These are phyloP conservation scores for Chytriomyces sp. DNA, from an alignment of 192 early-diverging fungal genomes.

Conservation along the genomic window DNA sequence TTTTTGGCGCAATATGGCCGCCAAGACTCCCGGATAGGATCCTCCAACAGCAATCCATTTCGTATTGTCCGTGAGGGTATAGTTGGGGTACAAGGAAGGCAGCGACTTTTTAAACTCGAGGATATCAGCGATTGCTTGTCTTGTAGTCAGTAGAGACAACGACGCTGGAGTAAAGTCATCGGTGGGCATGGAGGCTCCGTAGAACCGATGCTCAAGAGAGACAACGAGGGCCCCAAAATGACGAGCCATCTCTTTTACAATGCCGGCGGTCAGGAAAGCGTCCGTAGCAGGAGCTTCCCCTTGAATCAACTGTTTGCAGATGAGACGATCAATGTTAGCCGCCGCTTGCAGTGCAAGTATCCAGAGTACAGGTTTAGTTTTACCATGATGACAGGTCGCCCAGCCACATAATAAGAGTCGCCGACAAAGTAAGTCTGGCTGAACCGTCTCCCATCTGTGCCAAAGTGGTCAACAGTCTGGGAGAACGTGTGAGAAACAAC, in stretches of 20 bases:
- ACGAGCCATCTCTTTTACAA: background rate
- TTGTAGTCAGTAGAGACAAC: background rate
- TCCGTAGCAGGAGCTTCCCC: background rate
- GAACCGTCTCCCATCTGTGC: background rate
- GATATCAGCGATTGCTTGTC: constrained; percentile 16
- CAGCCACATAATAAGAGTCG: background rate
- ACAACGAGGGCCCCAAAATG: background rate
- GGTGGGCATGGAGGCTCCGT: background rate
- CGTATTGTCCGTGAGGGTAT: background rate
- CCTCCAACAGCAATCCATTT: constrained; percentile 17
- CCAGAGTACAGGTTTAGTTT: background rate
- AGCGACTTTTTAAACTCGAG: background rate
- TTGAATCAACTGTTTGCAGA: background rate
- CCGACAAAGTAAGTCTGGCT: background rate
- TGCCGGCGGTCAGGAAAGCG: background rate
- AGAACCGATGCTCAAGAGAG: background rate
- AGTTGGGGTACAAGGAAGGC: constrained; percentile 5
- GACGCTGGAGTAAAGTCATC: background rate
- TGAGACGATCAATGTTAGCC: background rate
- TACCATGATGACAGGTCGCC: background rate
- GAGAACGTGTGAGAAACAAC: no score
- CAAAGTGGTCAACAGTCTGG: no score
- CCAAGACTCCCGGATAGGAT: background rate
- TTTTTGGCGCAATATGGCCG: constrained; percentile 6
- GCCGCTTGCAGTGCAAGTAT: background rate